A percentile compares a stretch with the other conserved stretches of the same genome.
Conservation (phyloP, 73 alveolate species). For the Paramecium caudatum region DNA sequence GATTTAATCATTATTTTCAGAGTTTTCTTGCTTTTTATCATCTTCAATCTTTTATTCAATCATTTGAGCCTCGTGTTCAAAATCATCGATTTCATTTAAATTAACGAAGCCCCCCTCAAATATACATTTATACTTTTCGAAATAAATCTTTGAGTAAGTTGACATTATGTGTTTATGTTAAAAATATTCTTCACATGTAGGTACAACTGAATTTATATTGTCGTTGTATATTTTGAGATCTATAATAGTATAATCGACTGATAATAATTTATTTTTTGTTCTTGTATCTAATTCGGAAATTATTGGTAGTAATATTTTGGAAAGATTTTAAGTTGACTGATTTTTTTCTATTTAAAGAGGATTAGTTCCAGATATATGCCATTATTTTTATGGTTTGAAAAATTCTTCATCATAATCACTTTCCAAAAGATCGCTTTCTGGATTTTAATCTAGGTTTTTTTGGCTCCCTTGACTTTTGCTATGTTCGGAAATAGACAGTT, state of each 20-base stretch:
- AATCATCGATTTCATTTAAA: neutral
- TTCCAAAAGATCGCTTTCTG: neutral
- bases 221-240: neutral
- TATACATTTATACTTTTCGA: neutral
- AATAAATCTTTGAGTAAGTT: neutral
- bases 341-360: neutral
- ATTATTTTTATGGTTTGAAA: neutral
- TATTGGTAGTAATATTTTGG: neutral
- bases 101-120: neutral
- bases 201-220: constrained; percentile 12
- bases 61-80: neutral
- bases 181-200: neutral
- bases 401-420: neutral
- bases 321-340: neutral
- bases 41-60: neutral
- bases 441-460: neutral
- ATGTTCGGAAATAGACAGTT: neutral
- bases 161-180: neutral
- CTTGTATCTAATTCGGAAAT: constrained; percentile 28
- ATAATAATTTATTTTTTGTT: constrained; percentile 33
- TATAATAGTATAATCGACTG: constrained; percentile 8
- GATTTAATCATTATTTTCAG: neutral
- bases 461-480: neutral
- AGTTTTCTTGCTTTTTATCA: too few species aligned
- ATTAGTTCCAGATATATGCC: neutral